Conservation (phyloP, 768 basidiomycete genomes). For the Collybiopsis luxurians region DNA sequence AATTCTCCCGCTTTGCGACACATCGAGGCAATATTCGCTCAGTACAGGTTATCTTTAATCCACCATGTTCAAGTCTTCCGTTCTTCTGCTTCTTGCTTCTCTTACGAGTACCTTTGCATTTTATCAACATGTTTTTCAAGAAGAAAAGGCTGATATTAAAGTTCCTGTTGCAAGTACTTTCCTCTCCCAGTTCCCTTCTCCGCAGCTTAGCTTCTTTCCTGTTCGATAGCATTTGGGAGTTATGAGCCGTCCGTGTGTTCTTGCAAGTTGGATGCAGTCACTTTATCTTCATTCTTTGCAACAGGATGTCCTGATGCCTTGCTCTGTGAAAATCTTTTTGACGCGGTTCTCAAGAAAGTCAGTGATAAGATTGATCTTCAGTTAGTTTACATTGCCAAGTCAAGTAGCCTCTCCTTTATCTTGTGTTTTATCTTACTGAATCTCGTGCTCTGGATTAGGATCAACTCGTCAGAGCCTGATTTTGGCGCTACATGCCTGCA, state of each 20-base stretch:
- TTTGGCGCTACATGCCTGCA: slow-evolving; percentile 86
- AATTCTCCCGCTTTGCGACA: no score
- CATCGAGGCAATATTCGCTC: no score
- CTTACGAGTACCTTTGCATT: background rate
- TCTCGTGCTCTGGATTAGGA: slow-evolving; percentile 43
- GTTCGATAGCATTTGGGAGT: slow-evolving; percentile 35
- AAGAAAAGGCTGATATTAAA: slow-evolving; percentile 24
- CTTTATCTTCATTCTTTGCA: background rate
- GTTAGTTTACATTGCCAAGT: slow-evolving; percentile 75
- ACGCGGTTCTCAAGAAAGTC: slow-evolving; percentile 64
- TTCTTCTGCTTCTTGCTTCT: background rate
- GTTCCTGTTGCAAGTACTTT: slow-evolving; percentile 34
- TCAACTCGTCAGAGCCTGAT: slow-evolving; percentile 59
- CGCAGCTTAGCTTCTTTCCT: background rate
- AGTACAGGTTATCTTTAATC: no score
- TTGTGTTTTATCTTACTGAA: slow-evolving; percentile 12
- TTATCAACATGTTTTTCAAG: background rate
- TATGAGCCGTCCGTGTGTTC: slow-evolving; percentile 35
- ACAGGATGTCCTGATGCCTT: slow-evolving; percentile 71
- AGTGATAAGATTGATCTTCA: slow-evolving; percentile 63
- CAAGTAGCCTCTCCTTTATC: slow-evolving; percentile 25
- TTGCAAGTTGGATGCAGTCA: background rate
- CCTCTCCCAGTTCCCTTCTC: background rate
- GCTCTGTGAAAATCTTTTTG: slow-evolving; percentile 75
- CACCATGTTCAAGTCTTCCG: background rate